These are phyloP conservation scores for Globisporangium viniferum DNA, from an alignment of 352 stramenopile species.

Conservation along the genomic window DNA sequence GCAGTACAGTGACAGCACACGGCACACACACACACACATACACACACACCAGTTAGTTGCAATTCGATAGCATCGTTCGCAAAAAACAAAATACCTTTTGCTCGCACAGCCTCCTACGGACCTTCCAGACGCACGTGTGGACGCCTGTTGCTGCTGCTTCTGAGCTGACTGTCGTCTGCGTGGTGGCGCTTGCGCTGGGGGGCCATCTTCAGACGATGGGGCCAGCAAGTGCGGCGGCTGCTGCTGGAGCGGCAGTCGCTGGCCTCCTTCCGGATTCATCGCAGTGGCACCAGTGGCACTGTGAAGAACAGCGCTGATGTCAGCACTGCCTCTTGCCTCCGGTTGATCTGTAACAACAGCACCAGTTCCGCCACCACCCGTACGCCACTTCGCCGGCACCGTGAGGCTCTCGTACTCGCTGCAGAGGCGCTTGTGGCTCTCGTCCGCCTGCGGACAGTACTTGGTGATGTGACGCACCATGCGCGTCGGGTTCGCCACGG, in stretches of 20 bases:
- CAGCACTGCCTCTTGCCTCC: neutral
- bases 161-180: neutral
- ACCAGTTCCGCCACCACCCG: neutral
- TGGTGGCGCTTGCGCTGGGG: neutral
- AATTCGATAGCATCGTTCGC: too few species aligned
- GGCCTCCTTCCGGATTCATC: neutral
- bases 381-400: constrained; percentile 23
- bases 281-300: neutral
- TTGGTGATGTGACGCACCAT: constrained; percentile 51
- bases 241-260: neutral
- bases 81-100: too few species aligned
- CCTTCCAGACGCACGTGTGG: neutral
- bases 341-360: neutral
- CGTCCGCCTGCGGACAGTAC: constrained; percentile 37
- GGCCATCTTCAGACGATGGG: too few species aligned
- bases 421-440: constrained; percentile 42
- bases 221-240: neutral
- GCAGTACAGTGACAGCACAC: neutral
- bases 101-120: neutral
- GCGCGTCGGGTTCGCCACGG: constrained; percentile 38
- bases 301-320: neutral
- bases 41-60: neutral
- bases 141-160: neutral
- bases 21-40: too few species aligned
- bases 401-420: constrained; percentile 38